Evolutionary conservation across 176 grass and related monocot genomes (phyloP).

Genomic region (Oryza meridionalis): DNA sequence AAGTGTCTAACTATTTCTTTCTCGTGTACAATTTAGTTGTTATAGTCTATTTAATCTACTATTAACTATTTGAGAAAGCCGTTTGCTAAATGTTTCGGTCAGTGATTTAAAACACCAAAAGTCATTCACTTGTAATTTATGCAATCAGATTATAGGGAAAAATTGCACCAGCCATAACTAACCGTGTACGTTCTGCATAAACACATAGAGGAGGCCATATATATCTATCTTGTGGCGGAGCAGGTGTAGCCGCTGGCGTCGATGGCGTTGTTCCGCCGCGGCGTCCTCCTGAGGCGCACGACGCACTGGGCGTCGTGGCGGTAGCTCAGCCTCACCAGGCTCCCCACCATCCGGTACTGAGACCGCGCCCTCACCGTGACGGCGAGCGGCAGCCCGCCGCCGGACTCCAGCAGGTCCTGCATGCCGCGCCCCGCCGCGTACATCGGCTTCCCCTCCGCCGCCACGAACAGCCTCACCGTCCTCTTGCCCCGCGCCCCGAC

Average conservation of each 20-base stretch:
- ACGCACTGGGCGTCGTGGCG: conserved; percentile 61
- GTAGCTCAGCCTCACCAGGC: conserved; percentile 60
- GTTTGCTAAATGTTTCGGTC: too few species aligned
- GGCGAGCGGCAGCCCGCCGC: conserved; percentile 57
- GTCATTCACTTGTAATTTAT: too few species aligned
- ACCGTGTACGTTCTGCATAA: too few species aligned
- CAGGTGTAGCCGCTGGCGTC: conserved; percentile 47
- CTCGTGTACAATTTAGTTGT: too few species aligned
- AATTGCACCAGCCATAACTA: too few species aligned
- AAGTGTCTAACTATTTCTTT: too few species aligned
- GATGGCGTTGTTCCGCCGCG: conserved; percentile 28
- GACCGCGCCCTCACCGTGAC: conserved; percentile 56
- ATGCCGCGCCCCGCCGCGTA: conserved; percentile 80
- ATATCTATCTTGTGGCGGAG: conserved; percentile 13
- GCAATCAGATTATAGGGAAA: too few species aligned
- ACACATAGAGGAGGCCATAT: neutral
- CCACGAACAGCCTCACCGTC: conserved; percentile 51
- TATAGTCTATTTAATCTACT: too few species aligned
- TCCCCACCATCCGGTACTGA: conserved; percentile 58
- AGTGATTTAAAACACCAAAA: too few species aligned
- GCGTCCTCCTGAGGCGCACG: conserved; percentile 52
- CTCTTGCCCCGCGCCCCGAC: conserved; percentile 25
- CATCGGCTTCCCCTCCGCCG: conserved; percentile 79
- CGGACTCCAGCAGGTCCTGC: conserved; percentile 77
- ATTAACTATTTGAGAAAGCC: too few species aligned